A percentile compares a stretch with the other conserved stretches of the same genome.
Evolutionary conservation across 129 eudicot species (phyloP).

Genomic region (Dittrichia graveolens): DNA sequence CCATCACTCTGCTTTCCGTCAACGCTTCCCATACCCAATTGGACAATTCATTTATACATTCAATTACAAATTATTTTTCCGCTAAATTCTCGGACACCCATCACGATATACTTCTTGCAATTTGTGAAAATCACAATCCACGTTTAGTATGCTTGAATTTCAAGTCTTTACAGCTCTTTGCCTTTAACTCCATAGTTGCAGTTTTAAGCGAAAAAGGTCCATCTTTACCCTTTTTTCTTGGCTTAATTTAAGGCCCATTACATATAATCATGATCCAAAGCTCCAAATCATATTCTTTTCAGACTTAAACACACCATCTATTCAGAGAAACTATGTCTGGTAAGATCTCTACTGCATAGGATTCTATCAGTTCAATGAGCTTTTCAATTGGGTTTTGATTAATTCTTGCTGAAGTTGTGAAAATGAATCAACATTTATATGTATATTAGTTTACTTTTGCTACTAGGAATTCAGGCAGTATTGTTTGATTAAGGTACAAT

Average conservation of each 20-base stretch:
- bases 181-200: slow-evolving; percentile 21
- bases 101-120: slow-evolving; percentile 30
- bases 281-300: not conserved
- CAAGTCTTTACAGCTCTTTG: slow-evolving; percentile 55
- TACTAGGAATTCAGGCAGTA: not conserved
- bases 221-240: slow-evolving; percentile 11
- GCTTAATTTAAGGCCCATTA: slow-evolving; percentile 25
- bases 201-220: slow-evolving; percentile 34
- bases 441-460: not conserved
- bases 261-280: slow-evolving; percentile 6
- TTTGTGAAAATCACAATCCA: not conserved
- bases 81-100: slow-evolving; percentile 18
- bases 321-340: slow-evolving; percentile 3
- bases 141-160: slow-evolving; percentile 38
- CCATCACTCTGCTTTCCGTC: slow-evolving; percentile 29
- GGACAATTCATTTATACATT: slow-evolving; percentile 1
- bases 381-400: slow-evolving; percentile 15
- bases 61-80: slow-evolving; percentile 4
- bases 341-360: slow-evolving; percentile 7
- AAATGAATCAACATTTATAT: not conserved
- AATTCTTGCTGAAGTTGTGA: not conserved
- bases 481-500: slow-evolving; percentile 3
- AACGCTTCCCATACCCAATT: slow-evolving; percentile 27
- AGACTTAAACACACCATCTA: not conserved
- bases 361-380: slow-evolving; percentile 19